Base-by-base conservation (phyloP, 192 early-diverging fungal genomes). In the Backusella westeae region DNA sequence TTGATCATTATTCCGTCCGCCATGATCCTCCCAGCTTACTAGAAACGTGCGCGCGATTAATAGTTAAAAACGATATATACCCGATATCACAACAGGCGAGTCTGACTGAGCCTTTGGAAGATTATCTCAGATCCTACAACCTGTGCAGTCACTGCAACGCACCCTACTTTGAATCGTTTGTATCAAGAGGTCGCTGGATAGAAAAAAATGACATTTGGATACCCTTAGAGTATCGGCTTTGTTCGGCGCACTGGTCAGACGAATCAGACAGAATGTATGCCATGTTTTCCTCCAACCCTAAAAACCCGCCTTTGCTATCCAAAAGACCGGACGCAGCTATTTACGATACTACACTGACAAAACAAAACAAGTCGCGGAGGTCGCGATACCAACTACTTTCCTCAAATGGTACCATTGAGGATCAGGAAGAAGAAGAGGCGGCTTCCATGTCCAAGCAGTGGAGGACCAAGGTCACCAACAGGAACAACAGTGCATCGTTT, bases 71-170 rank as follows among this genome's bases (percentile, higher is more conserved):
- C 29, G 34, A 38, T 35, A 35, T 59, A 21, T 32, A 59, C 38
- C 35, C 39, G 8, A 23, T 26, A 26, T 56, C n/a, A 63, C 23
- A 63, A 14, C 56, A 63, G 10, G 36, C 71, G 9, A 12, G 5
- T 38, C n/a, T 71, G 17, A 59, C 72, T 3, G 21, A 36, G 3
- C 52, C 23, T 0, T 65, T 93, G 34, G 83, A 85, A 7, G 77
- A 80, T 29, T 96, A 95, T 78, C 75, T 96, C 39, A 78, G 83
- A 23, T 85, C 84, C 23, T 87, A 85, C 0, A 81, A 83, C 14
- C 38, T 73, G 17, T 96, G 95, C 78, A 86, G 90, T 15, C 93
- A 90, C 83, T 96, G 95, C 78, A 79, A 82, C 5, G 94, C 94
- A 14, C 95, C 95, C 21, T 94, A 93, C 69, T 93, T 93, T 78